Conservation (phyloP, 805 yeast species). For the Lachancea sp. region DNA sequence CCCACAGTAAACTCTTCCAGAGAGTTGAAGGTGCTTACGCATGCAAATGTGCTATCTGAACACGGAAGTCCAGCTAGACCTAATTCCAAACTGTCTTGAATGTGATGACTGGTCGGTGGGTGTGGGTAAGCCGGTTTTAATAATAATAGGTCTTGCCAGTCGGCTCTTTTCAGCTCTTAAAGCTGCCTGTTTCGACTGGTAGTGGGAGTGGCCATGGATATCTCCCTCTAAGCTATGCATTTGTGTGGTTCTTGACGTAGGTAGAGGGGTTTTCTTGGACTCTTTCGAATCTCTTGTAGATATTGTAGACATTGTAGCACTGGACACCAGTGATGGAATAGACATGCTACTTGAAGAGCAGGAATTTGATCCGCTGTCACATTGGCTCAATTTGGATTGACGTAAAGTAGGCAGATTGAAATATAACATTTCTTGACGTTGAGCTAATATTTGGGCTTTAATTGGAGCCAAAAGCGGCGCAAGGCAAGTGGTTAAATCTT, state of each 20-base stretch:
- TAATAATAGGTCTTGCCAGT: slow-evolving; percentile 17
- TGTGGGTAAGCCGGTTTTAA: slow-evolving; percentile 14
- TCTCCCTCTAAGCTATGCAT: slow-evolving; percentile 14
- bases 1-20: no score
- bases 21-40: neutral
- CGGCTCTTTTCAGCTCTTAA: slow-evolving; percentile 4
- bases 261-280: slow-evolving; percentile 13
- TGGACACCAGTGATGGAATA: slow-evolving; percentile 39
- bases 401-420: slow-evolving; percentile 21
- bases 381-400: slow-evolving; percentile 12
- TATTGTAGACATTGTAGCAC: slow-evolving; percentile 32
- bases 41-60: slow-evolving; percentile 11
- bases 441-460: slow-evolving; percentile 36
- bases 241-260: slow-evolving; percentile 9
- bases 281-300: slow-evolving; percentile 19
- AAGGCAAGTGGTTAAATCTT: slow-evolving; percentile 62
- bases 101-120: slow-evolving; percentile 6
- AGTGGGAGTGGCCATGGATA: slow-evolving; percentile 2
- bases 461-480: slow-evolving; percentile 74
- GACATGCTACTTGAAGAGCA: slow-evolving; percentile 32
- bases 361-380: slow-evolving; percentile 22
- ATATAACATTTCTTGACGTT: slow-evolving; percentile 23
- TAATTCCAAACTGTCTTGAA: slow-evolving; percentile 7
- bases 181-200: neutral
- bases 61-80: slow-evolving; percentile 20